phyloP scores from a whole-genome alignment of 768 basidiomycete species.

The Mycena rosella region DNA sequence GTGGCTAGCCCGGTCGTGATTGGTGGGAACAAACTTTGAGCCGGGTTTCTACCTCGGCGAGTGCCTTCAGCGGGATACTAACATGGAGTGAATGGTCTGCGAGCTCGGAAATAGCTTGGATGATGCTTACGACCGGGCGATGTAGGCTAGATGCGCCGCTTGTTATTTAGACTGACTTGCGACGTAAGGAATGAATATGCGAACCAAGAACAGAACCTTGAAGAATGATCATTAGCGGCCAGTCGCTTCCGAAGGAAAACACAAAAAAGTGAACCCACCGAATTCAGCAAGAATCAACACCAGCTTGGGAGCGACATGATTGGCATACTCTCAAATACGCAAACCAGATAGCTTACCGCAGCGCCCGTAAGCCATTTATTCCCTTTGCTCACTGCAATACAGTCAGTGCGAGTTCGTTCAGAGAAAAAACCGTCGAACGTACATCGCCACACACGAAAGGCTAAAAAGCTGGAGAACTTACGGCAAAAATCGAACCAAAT shows the following conservation, averaged over 20 bases:
- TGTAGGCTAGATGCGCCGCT: background rate
- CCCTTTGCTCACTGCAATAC: slow-evolving; percentile 1
- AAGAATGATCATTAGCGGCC: background rate
- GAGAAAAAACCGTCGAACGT: background rate
- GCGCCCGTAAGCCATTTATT: slow-evolving; percentile 7
- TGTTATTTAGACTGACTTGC: background rate
- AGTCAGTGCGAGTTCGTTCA: background rate
- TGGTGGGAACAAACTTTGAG: background rate
- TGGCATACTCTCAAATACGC: background rate
- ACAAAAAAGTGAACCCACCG: background rate
- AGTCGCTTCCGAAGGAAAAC: background rate
- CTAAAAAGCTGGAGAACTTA: slow-evolving; percentile 4
- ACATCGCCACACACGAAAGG: slow-evolving; percentile 2
- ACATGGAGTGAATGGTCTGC: too few relatives aligned
- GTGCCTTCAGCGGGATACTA: slow-evolving; percentile 1
- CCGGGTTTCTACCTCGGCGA: background rate
- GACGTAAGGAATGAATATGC: background rate
- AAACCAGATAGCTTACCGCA: background rate
- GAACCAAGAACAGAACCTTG: slow-evolving; percentile 5
- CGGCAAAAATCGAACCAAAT: background rate
- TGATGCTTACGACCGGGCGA: background rate
- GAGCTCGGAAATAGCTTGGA: background rate
- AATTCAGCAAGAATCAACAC: background rate
- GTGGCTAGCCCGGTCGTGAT: background rate
- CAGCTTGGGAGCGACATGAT: background rate